Evolutionary conservation across 768 basidiomycete species (phyloP).

Genomic region (Calvatia gigantea): DNA sequence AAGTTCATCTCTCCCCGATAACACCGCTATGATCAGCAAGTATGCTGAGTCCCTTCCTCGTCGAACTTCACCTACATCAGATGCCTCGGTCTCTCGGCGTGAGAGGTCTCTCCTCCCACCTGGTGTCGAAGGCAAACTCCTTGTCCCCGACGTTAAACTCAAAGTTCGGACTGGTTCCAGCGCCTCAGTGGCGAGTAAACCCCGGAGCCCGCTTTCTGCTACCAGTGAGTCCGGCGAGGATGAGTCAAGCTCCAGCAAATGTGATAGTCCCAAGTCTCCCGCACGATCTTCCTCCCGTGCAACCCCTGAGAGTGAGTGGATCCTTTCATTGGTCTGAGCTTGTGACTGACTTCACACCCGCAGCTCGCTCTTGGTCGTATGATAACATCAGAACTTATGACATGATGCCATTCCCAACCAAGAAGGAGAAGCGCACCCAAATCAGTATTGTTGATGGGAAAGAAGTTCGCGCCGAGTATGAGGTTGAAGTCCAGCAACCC

Average conservation of each 20-base stretch:
- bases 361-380: slow-evolving; percentile 75
- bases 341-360: slow-evolving; percentile 13
- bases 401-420: slow-evolving; percentile 51
- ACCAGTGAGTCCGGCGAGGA: slow-evolving; percentile 26
- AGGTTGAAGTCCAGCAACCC: slow-evolving; percentile 54
- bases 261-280: slow-evolving; percentile 19
- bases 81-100: slow-evolving; percentile 22
- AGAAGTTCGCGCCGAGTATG: slow-evolving; percentile 44
- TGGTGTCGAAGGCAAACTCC: slow-evolving; percentile 62
- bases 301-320: slow-evolving; percentile 48
- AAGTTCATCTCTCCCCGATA: slow-evolving; percentile 23
- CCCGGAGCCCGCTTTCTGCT: slow-evolving; percentile 31
- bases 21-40: slow-evolving; percentile 43
- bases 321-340: neutral
- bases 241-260: slow-evolving; percentile 23
- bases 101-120: slow-evolving; percentile 56
- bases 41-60: slow-evolving; percentile 45
- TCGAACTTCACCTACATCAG: slow-evolving; percentile 4
- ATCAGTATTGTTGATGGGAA: slow-evolving; percentile 46
- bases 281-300: slow-evolving; percentile 33
- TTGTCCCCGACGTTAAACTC: slow-evolving; percentile 44
- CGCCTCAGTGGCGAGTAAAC: slow-evolving; percentile 31
- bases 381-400: slow-evolving; percentile 70
- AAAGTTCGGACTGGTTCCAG: slow-evolving; percentile 35
- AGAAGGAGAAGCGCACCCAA: slow-evolving; percentile 55